Conservation (phyloP, 305 asterid genomes). For the Rubia peregrina region DNA sequence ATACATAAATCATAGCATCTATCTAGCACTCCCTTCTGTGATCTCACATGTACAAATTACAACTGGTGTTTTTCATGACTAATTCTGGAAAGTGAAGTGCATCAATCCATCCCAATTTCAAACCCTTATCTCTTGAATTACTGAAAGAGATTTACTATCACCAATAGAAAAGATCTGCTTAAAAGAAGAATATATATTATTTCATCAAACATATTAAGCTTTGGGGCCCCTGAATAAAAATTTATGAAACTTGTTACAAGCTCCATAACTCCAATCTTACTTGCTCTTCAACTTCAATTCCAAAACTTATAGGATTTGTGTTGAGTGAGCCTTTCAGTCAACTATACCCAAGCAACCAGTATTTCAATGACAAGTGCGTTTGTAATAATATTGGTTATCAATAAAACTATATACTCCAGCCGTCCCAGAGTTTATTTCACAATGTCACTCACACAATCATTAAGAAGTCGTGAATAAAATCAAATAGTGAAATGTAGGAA, state of each 20-base stretch:
- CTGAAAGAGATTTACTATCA: neutral
- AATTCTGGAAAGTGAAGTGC: neutral
- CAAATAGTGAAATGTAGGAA: too few species aligned
- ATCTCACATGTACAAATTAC: neutral
- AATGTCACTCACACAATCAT: neutral
- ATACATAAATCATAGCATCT: neutral
- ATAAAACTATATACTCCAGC: neutral
- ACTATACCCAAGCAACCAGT: neutral
- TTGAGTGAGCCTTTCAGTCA: neutral
- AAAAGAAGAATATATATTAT: neutral
- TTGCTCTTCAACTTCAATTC: neutral
- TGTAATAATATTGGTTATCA: neutral
- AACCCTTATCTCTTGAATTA: neutral
- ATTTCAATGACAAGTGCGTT: neutral
- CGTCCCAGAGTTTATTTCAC: neutral
- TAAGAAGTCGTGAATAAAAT: too few species aligned
- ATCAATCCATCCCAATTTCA: neutral
- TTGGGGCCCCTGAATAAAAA: neutral
- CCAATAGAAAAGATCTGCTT: neutral
- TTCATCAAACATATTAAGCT: neutral
- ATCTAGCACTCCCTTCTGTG: neutral
- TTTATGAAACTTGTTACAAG: neutral
- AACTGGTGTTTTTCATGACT: neutral
- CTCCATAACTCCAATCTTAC: neutral
- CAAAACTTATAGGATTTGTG: neutral